phyloP scores from a whole-genome alignment of 2,329 filamentous ascomycete species.

The Pseudogymnoascus destructans region DNA sequence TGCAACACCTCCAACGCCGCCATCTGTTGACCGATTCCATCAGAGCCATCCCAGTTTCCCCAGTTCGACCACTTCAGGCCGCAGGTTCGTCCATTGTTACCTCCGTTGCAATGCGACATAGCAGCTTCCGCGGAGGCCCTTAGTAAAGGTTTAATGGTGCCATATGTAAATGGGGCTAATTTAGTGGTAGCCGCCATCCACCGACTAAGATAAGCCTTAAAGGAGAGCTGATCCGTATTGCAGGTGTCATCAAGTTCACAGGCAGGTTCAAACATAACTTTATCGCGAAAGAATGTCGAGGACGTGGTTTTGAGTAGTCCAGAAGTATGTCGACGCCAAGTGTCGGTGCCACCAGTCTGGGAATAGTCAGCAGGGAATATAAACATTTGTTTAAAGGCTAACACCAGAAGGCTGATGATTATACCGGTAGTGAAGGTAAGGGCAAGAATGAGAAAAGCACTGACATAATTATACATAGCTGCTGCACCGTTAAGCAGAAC shows the following conservation, averaged over 20 bases:
- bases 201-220: constrained; percentile 49
- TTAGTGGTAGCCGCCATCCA: constrained; percentile 51
- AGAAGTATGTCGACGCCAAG: constrained; percentile 46
- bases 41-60: constrained; percentile 42
- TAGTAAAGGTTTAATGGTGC: constrained; percentile 40
- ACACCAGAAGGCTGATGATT: not conserved
- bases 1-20: constrained; percentile 52
- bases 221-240: constrained; percentile 48
- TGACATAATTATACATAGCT: constrained; percentile 54
- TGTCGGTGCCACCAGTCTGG: constrained; percentile 32
- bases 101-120: constrained; percentile 43
- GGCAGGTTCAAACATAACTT: constrained; percentile 52
- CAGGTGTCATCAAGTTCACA: constrained; percentile 51
- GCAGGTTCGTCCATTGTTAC: constrained; percentile 43
- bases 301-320: constrained; percentile 40
- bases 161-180: constrained; percentile 46
- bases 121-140: constrained; percentile 43
- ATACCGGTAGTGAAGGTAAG: not conserved
- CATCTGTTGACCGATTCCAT: constrained; percentile 60
- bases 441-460: constrained; percentile 15
- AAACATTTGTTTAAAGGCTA: not conserved
- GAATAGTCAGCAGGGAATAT: constrained; percentile 18
- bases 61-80: constrained; percentile 45
- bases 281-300: constrained; percentile 42
- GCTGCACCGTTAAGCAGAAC: constrained; percentile 52